Evolutionary conservation across 352 stramenopile species (phyloP), one percentile per base, ranked within the genome.

Genomic region (Phytophthora citrophthora): DNA sequence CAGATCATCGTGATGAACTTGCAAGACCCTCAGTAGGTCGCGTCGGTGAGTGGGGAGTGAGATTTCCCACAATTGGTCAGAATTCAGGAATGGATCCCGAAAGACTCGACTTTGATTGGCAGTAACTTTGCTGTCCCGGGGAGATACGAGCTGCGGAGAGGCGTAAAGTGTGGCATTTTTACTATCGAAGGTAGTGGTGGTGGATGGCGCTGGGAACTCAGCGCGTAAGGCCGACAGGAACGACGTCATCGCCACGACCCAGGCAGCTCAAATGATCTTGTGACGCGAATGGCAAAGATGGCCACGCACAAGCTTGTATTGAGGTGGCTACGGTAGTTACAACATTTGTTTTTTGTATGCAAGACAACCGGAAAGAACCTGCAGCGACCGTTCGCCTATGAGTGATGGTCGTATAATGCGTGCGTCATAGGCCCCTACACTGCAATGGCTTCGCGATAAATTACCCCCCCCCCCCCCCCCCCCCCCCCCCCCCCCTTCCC

Each of bases 1-100:
- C 11, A 91, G 70, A 20, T 77, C 55, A 20, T 73, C 66, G 47
- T 91, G 82, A 34, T 90, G 79, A 41, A 93, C 77, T 54, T 71
- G 74, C 4, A 93, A 72, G 24, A 90, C 71, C 13, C 64, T 70
- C 43, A 90, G 54, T 32, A 85, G 52, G 24, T 79, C 72, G 50
- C 54, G 51, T 40, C 43, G 63, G 39, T 70, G 70, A 36, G 36
- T 58, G 24, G 71, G 60, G 12, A 66, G 53, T 56, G 64, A 79
- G 16, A 64, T 51, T 31, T 68, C 49, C 70, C 74, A 79, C 44
- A 80, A 24, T 49, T 68, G 47, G 5, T 64, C 63, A 3, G 61
- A 53, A 5, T 44, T 48, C 45, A 79, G 41, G 51, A 84, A 83
- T 9, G 76, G 78, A 31, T 79, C 68, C 7, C 56, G 62, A 61